phyloP scores from a whole-genome alignment of 345 rosid species.

The Boechera retrofracta region DNA sequence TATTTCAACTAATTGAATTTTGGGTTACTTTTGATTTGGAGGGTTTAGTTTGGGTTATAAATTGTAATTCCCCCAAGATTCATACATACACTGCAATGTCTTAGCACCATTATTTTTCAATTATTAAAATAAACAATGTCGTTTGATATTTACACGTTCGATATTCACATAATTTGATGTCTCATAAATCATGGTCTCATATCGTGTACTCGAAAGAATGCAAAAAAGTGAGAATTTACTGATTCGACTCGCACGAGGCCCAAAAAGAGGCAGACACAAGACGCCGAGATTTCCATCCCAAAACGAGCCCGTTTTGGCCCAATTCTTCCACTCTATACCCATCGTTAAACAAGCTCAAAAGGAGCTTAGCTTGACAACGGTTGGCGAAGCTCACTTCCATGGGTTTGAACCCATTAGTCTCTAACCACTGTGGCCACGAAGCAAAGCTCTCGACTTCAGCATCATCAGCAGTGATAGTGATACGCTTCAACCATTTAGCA shows the following conservation, averaged over 20 bases:
- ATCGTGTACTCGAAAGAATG: not conserved
- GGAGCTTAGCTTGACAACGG: conserved; percentile 84
- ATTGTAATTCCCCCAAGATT: no score
- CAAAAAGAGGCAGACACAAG: conserved; percentile 83
- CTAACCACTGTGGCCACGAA: conserved; percentile 64
- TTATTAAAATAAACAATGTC: no score
- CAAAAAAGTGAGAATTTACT: conserved; percentile 24
- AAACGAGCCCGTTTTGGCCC: conserved; percentile 61
- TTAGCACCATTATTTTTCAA: no score
- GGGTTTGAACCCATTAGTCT: conserved; percentile 52
- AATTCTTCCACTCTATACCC: conserved; percentile 78
- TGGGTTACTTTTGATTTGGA: no score
- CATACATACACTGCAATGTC: no score
- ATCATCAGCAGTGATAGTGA: conserved; percentile 49
- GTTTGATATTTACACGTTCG: no score
- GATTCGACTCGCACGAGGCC: conserved; percentile 54
- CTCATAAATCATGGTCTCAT: not conserved
- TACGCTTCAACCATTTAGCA: conserved; percentile 58
- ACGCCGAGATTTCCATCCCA: conserved; percentile 87
- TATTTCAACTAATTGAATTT: no score
- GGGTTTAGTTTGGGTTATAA: no score
- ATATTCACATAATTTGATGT: not conserved
- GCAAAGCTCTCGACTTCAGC: conserved; percentile 43
- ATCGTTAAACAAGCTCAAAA: conserved; percentile 75
- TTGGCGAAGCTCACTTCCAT: conserved; percentile 71